Evolutionary conservation across 805 yeast species (phyloP).

Genomic region (Naumovozyma baii): DNA sequence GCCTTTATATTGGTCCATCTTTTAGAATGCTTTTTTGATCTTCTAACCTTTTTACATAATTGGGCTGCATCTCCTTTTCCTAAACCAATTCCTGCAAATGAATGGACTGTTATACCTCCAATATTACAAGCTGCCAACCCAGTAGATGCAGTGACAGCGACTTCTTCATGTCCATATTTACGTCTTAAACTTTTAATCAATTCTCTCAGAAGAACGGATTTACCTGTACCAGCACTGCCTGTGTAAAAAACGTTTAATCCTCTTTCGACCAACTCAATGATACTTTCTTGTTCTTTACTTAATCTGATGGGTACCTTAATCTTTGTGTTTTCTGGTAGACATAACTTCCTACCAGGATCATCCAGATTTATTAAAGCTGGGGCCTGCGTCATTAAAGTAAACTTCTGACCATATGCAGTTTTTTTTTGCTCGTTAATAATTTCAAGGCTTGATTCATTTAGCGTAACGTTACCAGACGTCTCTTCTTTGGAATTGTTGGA

Average conservation of each 20-base stretch:
- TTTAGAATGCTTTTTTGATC: slow-evolving; percentile 38
- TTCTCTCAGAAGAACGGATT: slow-evolving; percentile 69
- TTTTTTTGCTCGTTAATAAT: slow-evolving; percentile 6
- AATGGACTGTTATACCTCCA: slow-evolving; percentile 70
- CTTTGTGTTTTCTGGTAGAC: slow-evolving; percentile 17
- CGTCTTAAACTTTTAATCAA: slow-evolving; percentile 45
- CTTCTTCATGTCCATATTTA: slow-evolving; percentile 39
- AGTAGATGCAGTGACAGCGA: slow-evolving; percentile 77
- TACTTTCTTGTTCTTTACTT: slow-evolving; percentile 54
- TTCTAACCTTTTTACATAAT: slow-evolving; percentile 43
- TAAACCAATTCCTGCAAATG: slow-evolving; percentile 69
- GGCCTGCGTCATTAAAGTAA: slow-evolving; percentile 27
- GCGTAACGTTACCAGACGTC: background rate
- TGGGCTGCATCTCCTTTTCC: slow-evolving; percentile 45
- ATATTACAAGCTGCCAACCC: slow-evolving; percentile 78
- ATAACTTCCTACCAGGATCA: slow-evolving; percentile 7
- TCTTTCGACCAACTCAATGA: slow-evolving; percentile 52
- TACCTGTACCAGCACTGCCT: slow-evolving; percentile 98
- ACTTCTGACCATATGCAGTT: slow-evolving; percentile 17
- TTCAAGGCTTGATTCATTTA: slow-evolving; percentile 4
- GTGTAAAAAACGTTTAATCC: slow-evolving; percentile 79
- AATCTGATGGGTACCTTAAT: slow-evolving; percentile 28
- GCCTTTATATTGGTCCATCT: slow-evolving; percentile 53
- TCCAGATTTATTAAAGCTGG: slow-evolving; percentile 11
- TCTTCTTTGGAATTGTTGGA: background rate